Evolutionary conservation across 257 asterid genomes (phyloP).

Genomic region (Pogostemon cablin): DNA sequence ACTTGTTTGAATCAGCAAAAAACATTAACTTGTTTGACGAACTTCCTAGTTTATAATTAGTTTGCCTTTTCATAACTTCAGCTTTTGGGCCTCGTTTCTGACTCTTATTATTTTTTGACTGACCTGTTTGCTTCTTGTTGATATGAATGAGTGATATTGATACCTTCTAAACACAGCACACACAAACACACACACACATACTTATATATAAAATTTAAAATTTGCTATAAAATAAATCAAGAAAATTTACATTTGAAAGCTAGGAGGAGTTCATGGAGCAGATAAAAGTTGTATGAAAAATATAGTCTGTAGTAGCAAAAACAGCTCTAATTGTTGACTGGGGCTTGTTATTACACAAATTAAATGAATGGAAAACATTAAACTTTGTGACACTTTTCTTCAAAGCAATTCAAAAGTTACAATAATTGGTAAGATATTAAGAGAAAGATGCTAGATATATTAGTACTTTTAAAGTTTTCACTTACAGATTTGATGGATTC

Average conservation of each 20-base stretch:
- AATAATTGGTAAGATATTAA: not conserved
- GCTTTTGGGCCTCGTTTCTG: not conserved
- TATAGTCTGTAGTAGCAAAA: not conserved
- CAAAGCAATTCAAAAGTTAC: not conserved
- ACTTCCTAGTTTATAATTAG: not conserved
- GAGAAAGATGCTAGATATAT: slow-evolving; percentile 5
- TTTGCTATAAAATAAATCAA: not conserved
- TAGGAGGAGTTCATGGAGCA: slow-evolving; percentile 3
- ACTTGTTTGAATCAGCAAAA: not conserved
- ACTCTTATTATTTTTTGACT: not conserved
- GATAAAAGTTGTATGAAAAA: not conserved
- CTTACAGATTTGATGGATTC: not conserved
- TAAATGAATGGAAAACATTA: not conserved
- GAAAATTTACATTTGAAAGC: slow-evolving; percentile 6
- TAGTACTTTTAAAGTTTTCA: not conserved
- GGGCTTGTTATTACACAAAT: not conserved
- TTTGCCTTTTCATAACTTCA: slow-evolving; percentile 8
- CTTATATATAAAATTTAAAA: not conserved
- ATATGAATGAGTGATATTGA: slow-evolving; percentile 3
- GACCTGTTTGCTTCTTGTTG: slow-evolving; percentile 16
- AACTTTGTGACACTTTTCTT: not conserved
- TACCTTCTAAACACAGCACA: not conserved
- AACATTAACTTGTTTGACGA: slow-evolving; percentile 11
- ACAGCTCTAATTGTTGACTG: too few species aligned
- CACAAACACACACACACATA: too few species aligned